Evolutionary conservation across 176 grass and related monocot genomes (phyloP).

Genomic region (bread wheat (Triticum aestivum)): IWGSC_CS_RefSeq_v2.1 NC_057804.1:603792843-603793342

Average conservation of each 20-base stretch:
- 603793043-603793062: background rate
- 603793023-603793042: background rate
- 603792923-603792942: background rate
- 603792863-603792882: background rate
- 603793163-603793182: background rate
- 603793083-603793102: background rate
- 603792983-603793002: background rate
- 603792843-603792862: conserved; percentile 80
- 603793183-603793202: background rate
- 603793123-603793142: background rate
- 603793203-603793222: conserved; percentile 4
- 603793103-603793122: background rate
- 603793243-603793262: background rate
- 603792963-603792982: background rate
- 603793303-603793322: background rate
- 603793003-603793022: conserved; percentile 1
- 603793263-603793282: background rate
- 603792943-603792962: background rate
- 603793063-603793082: background rate
- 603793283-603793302: background rate
- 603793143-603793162: conserved; percentile 1
- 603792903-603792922: background rate
- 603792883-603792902: conserved; percentile 11
- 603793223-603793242: background rate
- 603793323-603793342: background rate